Evolutionary conservation across 805 yeast genomes (phyloP), one percentile per base, ranked within the genome.

Genomic region (Saturnispora serradocipensis): DNA sequence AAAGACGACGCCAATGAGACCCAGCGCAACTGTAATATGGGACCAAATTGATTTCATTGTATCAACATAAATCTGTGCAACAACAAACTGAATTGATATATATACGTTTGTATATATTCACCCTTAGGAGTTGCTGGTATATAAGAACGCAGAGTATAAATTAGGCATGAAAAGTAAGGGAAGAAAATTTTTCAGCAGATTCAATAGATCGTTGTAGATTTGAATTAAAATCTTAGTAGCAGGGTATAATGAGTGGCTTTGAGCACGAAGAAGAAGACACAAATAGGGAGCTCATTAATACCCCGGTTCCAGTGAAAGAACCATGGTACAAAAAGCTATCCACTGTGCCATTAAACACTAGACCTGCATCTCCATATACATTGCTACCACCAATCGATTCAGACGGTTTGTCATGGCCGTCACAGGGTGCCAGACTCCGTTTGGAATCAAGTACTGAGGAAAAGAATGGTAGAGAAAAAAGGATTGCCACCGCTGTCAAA

Each of bases 401-500:
- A 43, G 96, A 88, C 67, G 97, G 97, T 0, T 76, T 91, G 45
- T 88, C 96, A 43, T 91, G 97, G 96, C 98, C 97, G 16, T 81
- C 90, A 16, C 60, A 74, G 3, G 98, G 98, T 8, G 91, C 99
- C 6, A 72, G 95, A 52, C 67, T 65, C 28, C 74, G 98, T 51
- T 76, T 88, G 15, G 88, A 83, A 53, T 86, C 86, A 54, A 72
- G 80, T 2, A 74, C 74, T 4, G 87, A 80, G 45, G 88, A 85
- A 59, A 80, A 82, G 11, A 62, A 67, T 48, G 82, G 76, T 2
- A 77, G 97, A 55, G 87, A 86, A 59, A 56, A 67, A 44, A 77
- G 96, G 54, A 91, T 91, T 45, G 89, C 97, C 5, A 82, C 65
- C 30, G 98, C 98, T 0, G 95, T 91, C 15, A 78, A 78, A 58